Conservation (phyloP, 73 alveolate species). For the Paramecium sonneborni region DNA sequence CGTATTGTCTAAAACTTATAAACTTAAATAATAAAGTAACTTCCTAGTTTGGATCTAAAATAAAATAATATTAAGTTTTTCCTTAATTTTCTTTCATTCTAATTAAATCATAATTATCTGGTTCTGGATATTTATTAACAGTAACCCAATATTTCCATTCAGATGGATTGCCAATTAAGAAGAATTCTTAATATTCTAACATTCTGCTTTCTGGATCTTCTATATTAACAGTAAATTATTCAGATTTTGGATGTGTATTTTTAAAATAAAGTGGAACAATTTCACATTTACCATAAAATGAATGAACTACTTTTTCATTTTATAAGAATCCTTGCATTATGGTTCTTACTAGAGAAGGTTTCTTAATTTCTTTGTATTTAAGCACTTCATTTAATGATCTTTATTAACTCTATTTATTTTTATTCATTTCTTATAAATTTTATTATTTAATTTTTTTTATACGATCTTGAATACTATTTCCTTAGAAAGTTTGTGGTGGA, state of each 20-base stretch:
- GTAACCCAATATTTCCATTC: conserved; percentile 57
- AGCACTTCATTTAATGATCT: conserved; percentile 34
- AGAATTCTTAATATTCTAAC: conserved; percentile 27
- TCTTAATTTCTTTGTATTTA: conserved; percentile 11
- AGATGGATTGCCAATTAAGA: neutral
- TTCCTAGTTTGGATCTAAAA: conserved; percentile 32
- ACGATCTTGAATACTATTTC: conserved; percentile 2
- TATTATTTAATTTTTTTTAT: conserved; percentile 13
- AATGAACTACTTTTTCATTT: conserved; percentile 18
- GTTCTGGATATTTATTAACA: conserved; percentile 31
- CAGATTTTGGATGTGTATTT: neutral
- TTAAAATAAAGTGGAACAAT: neutral
- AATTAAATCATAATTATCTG: neutral
- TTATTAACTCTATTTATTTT: neutral
- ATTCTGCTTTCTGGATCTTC: conserved; percentile 41
- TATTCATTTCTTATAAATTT: neutral
- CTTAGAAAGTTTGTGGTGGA: neutral
- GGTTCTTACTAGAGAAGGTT: conserved; percentile 1
- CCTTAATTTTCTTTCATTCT: conserved; percentile 22
- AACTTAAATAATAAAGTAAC: conserved; percentile 28
- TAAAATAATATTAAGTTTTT: neutral
- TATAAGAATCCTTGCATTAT: conserved; percentile 13
- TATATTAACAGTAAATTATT: neutral
- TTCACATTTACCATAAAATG: conserved; percentile 41
- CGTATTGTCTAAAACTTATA: conserved; percentile 27